Evolutionary conservation across 768 basidiomycete genomes (phyloP), one percentile per base, ranked within the genome.

Genomic region (Collybia sp.): DNA sequence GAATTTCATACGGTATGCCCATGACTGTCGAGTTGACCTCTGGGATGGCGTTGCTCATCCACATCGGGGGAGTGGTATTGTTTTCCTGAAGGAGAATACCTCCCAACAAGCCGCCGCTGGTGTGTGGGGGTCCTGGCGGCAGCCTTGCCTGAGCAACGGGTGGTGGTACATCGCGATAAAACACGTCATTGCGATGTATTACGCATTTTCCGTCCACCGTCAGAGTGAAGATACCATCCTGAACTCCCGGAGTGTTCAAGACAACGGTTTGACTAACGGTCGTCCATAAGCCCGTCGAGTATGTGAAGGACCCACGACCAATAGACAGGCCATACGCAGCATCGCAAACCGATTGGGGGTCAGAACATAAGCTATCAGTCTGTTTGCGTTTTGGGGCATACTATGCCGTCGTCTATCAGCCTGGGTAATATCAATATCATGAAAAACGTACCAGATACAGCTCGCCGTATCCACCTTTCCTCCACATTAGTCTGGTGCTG

Each of bases 401-500:
- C 88, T 89, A 41, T 3, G 20, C 20, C 31, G 6, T 19, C 15
- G 3, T 18, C 18, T 32, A 15, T 9, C 16, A 16, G 25, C 2
- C 40, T 40, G 13, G 13, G 18, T 36, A 36, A 48, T 12, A 13
- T 10, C 17, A 34, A 30, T 37, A 43, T 9, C 12, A 48, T 17
- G 12, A 32, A 33, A 36, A 33, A 70, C 79, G 46, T 55, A 87
- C 85, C 48, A 87, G 68, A 55, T 90, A 91, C 19, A 89, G 65
- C 56, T 93, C 92, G 3, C 90, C 91, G 0, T 61, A 62, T 3
- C 91, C 90, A 0, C 64, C 65, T 11, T 61, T 56, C 33, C 86
- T 71, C 85, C 86, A 93, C 92, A 94, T 93, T 53, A 93, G 47
- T 19, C 92, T 66, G 5, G 90, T 92, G 57, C 86, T 89, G 58